Base-by-base conservation (phyloP, 352 stramenopile genomes). In the Saprolegnia diclina region DNA sequence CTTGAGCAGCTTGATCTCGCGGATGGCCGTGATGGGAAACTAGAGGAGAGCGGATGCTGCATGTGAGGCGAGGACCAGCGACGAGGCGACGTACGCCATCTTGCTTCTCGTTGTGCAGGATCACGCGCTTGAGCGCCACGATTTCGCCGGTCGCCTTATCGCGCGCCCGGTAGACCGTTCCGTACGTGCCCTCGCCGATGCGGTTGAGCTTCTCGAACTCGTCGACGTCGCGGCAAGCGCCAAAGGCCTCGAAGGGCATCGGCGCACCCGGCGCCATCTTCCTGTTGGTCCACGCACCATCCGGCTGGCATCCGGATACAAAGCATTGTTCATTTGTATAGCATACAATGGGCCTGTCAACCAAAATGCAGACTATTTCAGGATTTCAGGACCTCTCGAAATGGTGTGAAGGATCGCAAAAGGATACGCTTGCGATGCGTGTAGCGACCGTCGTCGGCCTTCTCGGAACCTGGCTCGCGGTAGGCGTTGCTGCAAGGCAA, bases 1-100 rank as follows among this genome's bases (percentile, higher is more conserved):
- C 19, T 84, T 78, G 56, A 98, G 70, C 46, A 98, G 98, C 56
- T 85, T 90, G 69, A 98, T 98, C 84, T 93, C 86, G 16, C 84
- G 78, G 52, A 94, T 71, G 16, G 84, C 86, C 13, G 85, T 94
- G 67, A 94, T 76, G 0, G 85, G 85, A 52, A 94, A 94, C 80
- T 88, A 52, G 14, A 24, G 4, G 18, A 13, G 24, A 57, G 24
- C 24, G 37, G n/a, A n/a, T n/a, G 19, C 16, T 42, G 18, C 46
- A 42, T 45, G 26, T 14, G 26, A 16, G 24, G 38, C 42, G 29
- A 7, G 4, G 1, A 18, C 24, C 35, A 7, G 11, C 4, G 32
- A 35, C 5, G 29, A 5, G 2, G 5, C 5, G 29, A 16, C 79
- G 76, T 74, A 97, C 96, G 29, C 89, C 90, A 71, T 97, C 88